Percentiles rank a stretch among this genome's conserved stretches.
phyloP scores from a whole-genome alignment of 116 monocot genomes.

The Dioscorea cayenensis region DNA sequence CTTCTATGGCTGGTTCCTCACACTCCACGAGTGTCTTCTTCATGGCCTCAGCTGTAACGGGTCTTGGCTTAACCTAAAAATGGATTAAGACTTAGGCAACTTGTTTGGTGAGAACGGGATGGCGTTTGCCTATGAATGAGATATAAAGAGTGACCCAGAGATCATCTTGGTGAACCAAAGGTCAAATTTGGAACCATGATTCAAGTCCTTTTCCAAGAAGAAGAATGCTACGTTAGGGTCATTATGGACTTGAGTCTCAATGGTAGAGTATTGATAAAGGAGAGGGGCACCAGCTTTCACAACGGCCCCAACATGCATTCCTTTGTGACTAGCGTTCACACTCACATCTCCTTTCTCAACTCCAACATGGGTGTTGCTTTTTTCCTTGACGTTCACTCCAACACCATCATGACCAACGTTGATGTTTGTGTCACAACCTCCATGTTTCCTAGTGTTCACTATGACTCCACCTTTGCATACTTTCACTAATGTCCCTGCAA shows the following conservation, averaged over 20 bases:
- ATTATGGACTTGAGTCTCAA: slow-evolving; percentile 16
- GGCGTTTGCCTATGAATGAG: slow-evolving; percentile 7
- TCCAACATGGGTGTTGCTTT: slow-evolving; percentile 6
- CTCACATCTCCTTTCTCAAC: slow-evolving; percentile 12
- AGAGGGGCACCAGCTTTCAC: not conserved
- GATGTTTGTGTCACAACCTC: slow-evolving; percentile 21
- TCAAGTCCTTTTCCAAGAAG: slow-evolving; percentile 40
- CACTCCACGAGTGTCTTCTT: slow-evolving; percentile 5
- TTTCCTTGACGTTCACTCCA: slow-evolving; percentile 12
- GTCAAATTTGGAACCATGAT: slow-evolving; percentile 18
- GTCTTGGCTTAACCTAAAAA: slow-evolving; percentile 11
- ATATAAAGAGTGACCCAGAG: slow-evolving; percentile 2
- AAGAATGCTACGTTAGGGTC: slow-evolving; percentile 23
- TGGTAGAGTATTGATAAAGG: slow-evolving; percentile 6
- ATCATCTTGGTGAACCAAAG: slow-evolving; percentile 11
- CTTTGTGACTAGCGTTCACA: not conserved
- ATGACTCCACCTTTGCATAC: slow-evolving; percentile 15
- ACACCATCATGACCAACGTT: slow-evolving; percentile 26
- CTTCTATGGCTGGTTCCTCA: not conserved
- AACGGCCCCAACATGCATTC: slow-evolving; percentile 7
- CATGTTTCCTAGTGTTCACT: slow-evolving; percentile 22
- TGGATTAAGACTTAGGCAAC: slow-evolving; percentile 7
- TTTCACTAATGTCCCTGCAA: slow-evolving; percentile 13
- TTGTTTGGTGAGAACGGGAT: slow-evolving; percentile 18
- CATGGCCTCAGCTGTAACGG: not conserved